Conservation (phyloP, 2,329 filamentous ascomycete genomes). For the Hymenoscyphus repandus region DNA sequence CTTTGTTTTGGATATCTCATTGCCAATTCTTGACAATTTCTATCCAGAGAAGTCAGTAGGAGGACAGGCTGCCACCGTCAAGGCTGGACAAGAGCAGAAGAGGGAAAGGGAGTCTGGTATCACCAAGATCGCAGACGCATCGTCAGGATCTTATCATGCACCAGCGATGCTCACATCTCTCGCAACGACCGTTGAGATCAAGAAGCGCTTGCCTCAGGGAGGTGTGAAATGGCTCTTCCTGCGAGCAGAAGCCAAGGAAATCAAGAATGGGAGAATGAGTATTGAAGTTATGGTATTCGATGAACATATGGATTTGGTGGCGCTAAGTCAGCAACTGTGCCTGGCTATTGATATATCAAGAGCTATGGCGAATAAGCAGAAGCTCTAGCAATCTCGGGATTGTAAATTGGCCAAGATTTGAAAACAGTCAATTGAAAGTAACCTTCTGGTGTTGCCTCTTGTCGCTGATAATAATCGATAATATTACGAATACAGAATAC, state of each 20-base stretch:
- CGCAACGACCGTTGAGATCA: neutral
- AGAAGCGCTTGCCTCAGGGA: neutral
- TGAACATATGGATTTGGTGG: neutral
- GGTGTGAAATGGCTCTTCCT: conserved; percentile 1
- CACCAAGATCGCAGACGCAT: neutral
- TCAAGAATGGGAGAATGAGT: conserved; percentile 4
- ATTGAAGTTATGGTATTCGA: conserved; percentile 2
- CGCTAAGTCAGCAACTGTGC: neutral
- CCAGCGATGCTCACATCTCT: neutral
- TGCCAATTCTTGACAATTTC: conserved; percentile 2
- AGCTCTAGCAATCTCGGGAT: too few species aligned
- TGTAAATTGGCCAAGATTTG: too few species aligned
- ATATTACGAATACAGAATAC: too few species aligned
- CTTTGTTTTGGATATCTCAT: neutral
- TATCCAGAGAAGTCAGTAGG: neutral
- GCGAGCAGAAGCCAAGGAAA: neutral
- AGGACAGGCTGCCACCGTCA: neutral
- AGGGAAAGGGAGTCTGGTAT: neutral
- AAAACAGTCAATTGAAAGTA: too few species aligned
- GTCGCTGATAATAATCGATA: too few species aligned
- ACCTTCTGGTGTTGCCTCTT: too few species aligned
- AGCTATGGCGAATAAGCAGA: neutral
- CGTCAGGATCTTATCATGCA: neutral
- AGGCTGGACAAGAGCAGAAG: neutral
- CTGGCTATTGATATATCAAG: neutral